Evolutionary conservation across 2,329 filamentous ascomycete species (phyloP).

Genomic region (Xylariaceae sp.): DNA sequence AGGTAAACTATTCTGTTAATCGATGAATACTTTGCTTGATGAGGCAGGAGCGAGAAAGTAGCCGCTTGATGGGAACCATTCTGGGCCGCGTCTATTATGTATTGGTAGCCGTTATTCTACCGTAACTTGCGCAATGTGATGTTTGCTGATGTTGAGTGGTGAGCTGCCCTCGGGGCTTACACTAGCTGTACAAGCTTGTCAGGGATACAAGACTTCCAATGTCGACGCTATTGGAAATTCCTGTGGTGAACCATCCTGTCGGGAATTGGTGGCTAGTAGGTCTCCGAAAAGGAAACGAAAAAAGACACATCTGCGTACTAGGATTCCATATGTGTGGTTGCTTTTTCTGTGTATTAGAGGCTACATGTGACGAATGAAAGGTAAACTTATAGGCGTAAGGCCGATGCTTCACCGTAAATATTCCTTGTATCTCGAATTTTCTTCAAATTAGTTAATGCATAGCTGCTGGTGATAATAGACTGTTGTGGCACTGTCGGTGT

Average conservation of each 20-base stretch:
- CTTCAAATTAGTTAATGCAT: not conserved
- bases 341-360: not conserved
- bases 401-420: not conserved
- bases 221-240: not conserved
- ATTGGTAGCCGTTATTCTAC: not conserved
- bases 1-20: not conserved
- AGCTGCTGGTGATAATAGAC: not conserved
- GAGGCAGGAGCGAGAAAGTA: not conserved
- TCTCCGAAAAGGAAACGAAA: not conserved
- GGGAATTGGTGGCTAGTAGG: not conserved
- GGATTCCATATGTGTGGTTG: not conserved
- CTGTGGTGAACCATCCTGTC: not conserved
- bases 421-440: not conserved
- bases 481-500: not conserved
- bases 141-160: not conserved
- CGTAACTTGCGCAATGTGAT: not conserved
- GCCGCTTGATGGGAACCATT: not conserved
- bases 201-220: not conserved
- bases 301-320: not conserved
- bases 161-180: not conserved
- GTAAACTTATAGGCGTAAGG: not conserved
- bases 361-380: not conserved
- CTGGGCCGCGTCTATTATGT: not conserved
- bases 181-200: not conserved
- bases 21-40: not conserved